Conservation (phyloP, 2,329 filamentous ascomycete genomes). For the Cladosporium sp. region DNA sequence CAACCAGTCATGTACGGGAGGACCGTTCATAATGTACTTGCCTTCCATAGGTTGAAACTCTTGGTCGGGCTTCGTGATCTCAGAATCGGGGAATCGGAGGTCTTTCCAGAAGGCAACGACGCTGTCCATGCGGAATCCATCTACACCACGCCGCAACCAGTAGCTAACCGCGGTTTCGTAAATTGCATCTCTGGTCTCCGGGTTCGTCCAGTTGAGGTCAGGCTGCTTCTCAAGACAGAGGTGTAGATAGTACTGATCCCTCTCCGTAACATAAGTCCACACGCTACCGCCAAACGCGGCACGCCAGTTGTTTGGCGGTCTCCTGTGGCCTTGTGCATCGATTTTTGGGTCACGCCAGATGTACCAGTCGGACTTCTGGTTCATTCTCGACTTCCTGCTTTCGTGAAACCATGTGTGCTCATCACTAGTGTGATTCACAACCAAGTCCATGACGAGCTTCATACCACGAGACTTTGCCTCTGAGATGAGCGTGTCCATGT, state of each 20-base stretch:
- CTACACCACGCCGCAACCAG: slow-evolving; percentile 69
- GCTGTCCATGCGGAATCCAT: slow-evolving; percentile 36
- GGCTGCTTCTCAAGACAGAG: slow-evolving; percentile 74
- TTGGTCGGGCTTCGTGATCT: slow-evolving; percentile 14
- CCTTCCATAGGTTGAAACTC: slow-evolving; percentile 11
- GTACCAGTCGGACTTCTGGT: slow-evolving; percentile 59
- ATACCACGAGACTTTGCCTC: slow-evolving; percentile 42
- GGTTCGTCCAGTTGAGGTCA: slow-evolving; percentile 79
- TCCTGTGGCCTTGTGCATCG: slow-evolving; percentile 50
- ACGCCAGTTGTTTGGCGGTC: slow-evolving; percentile 65
- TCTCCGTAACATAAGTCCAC: slow-evolving; percentile 70
- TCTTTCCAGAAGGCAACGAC: slow-evolving; percentile 26
- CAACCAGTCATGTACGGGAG: slow-evolving; percentile 45
- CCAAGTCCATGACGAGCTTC: slow-evolving; percentile 38
- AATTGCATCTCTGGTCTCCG: slow-evolving; percentile 62
- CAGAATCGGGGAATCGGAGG: slow-evolving; percentile 19
- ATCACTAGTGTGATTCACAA: slow-evolving; percentile 30
- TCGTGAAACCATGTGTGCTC: slow-evolving; percentile 58
- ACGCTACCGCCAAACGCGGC: slow-evolving; percentile 38
- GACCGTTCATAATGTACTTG: slow-evolving; percentile 29
- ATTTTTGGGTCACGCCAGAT: slow-evolving; percentile 60
- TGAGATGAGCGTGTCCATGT: slow-evolving; percentile 42
- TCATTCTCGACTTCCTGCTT: slow-evolving; percentile 47
- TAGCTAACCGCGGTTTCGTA: slow-evolving; percentile 57
- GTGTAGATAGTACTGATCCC: slow-evolving; percentile 71